phyloP scores from a whole-genome alignment of 805 yeast species.

The Pichia ethanolica region DNA sequence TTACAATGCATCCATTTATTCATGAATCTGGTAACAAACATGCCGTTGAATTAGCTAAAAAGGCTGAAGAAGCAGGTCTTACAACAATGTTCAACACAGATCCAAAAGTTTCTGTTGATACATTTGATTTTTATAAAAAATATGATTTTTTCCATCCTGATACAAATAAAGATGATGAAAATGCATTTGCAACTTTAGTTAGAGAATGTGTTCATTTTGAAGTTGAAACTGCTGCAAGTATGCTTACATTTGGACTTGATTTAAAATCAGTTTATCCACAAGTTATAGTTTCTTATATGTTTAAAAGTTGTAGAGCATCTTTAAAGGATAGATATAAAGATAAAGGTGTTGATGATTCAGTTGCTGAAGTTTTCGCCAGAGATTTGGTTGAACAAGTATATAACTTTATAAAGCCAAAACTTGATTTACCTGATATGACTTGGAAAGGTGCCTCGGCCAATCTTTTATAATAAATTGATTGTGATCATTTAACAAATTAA shows the following conservation, averaged over 20 bases:
- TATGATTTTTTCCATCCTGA: conserved; percentile 9
- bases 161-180: conserved; percentile 2
- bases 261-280: conserved; percentile 6
- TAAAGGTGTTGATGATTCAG: conserved; percentile 1
- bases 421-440: conserved; percentile 7
- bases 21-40: conserved; percentile 7
- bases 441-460: conserved; percentile 9
- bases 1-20: conserved; percentile 9
- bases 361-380: conserved; percentile 9
- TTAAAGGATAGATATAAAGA: conserved; percentile 3
- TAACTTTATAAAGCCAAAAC: conserved; percentile 1
- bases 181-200: conserved; percentile 9
- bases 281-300: conserved; percentile 8
- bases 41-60: conserved; percentile 9
- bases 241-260: conserved; percentile 12
- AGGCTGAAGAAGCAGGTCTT: conserved; percentile 6
- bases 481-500: too few relatives aligned
- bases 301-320: conserved; percentile 6
- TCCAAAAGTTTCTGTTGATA: conserved; percentile 9
- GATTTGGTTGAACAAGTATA: conserved; percentile 5
- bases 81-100: conserved; percentile 12
- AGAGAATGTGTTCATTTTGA: conserved; percentile 15
- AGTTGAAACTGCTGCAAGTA: conserved; percentile 12
- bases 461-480: not conserved
- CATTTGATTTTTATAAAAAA: conserved; percentile 7